Base-by-base conservation (phyloP, 2,329 filamentous ascomycete genomes). In the Sporothrix sp. region DNA sequence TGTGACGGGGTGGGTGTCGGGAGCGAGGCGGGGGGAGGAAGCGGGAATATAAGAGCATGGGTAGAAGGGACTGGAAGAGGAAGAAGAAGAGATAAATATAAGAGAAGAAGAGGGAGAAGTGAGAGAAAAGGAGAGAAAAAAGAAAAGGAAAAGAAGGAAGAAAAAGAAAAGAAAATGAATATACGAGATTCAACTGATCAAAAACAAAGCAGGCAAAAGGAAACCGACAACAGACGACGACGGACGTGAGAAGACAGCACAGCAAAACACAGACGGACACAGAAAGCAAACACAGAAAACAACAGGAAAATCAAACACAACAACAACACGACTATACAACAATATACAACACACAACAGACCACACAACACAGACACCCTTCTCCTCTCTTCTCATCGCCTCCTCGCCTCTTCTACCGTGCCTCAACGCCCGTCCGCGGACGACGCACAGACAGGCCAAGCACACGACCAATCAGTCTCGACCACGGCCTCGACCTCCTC, bases 1-100 rank as follows among this genome's bases (percentile, higher is more conserved):
- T 18, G 33, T 36, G 3, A 4, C 33, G 44, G 48, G 48, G 42
- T 54, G 52, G 53, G 52, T 50, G 53, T 51, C 52, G 52, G 42
- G 54, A 35, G 25, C 47, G 35, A 32, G 46, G 38, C 35, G 48
- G 25, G 38, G 48, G 33, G 47, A 21, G 44, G n/a, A 46, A 18
- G 32, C n/a, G 21, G 27, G 9, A 32, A 7, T 4, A 18, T 35
- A 14, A 7, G 20, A 33, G 36, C n/a, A 20, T 28, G 13, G 14
- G 20, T 21, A 37, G 27, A 32, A 18, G 23, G 13, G 4, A 28
- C 7, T 13, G 21, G 38, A 18, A 30, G 27, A 23, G 10, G 18
- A 21, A 8, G 30, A 21, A 27, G 38, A 20, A 7, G 13, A 52
- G 16, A 32, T 27, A 37, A 7, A 37, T 28, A 28, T 10, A 45